Evolutionary conservation across 1,284 basidiomycete genomes (phyloP).

Genomic region (Irpex sp.): DNA sequence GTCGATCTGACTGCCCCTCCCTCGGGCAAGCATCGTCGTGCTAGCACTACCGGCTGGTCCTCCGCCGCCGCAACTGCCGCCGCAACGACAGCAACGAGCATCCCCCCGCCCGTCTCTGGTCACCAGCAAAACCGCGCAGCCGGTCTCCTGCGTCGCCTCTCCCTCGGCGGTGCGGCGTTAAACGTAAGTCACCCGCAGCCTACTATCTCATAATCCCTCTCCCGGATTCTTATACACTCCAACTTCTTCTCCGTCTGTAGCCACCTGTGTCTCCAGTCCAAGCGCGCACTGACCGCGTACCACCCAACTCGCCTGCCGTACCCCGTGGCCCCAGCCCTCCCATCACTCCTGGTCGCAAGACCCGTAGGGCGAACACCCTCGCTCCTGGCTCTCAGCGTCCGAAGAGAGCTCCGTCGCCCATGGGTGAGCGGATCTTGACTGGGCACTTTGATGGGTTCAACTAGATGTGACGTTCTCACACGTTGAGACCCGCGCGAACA

Average conservation of each 20-base stretch:
- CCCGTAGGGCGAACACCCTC: slow-evolving; percentile 59
- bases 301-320: slow-evolving; percentile 10
- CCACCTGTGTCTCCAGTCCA: slow-evolving; percentile 18
- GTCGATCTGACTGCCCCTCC: slow-evolving; percentile 4
- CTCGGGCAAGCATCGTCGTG: slow-evolving; percentile 39
- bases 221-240: not conserved
- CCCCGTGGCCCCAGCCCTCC: slow-evolving; percentile 17
- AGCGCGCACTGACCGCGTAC: slow-evolving; percentile 18
- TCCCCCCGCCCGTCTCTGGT: slow-evolving; percentile 29
- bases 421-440: slow-evolving; percentile 81
- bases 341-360: slow-evolving; percentile 31
- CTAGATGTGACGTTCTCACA: slow-evolving; percentile 22
- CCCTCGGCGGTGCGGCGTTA: slow-evolving; percentile 53
- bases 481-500: no score
- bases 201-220: no score
- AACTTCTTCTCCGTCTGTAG: slow-evolving; percentile 6
- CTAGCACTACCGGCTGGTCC: slow-evolving; percentile 37
- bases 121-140: slow-evolving; percentile 57
- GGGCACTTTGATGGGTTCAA: slow-evolving; percentile 83
- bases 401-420: slow-evolving; percentile 73
- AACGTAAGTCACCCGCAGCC: slow-evolving; percentile 37
- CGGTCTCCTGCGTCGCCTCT: slow-evolving; percentile 67
- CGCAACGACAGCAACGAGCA: slow-evolving; percentile 28
- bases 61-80: slow-evolving; percentile 29
- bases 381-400: slow-evolving; percentile 38